A percentile compares a stretch with the other conserved stretches of the same genome.
phyloP scores from a whole-genome alignment of 345 rosid species.

The Sonneratia alba region DNA sequence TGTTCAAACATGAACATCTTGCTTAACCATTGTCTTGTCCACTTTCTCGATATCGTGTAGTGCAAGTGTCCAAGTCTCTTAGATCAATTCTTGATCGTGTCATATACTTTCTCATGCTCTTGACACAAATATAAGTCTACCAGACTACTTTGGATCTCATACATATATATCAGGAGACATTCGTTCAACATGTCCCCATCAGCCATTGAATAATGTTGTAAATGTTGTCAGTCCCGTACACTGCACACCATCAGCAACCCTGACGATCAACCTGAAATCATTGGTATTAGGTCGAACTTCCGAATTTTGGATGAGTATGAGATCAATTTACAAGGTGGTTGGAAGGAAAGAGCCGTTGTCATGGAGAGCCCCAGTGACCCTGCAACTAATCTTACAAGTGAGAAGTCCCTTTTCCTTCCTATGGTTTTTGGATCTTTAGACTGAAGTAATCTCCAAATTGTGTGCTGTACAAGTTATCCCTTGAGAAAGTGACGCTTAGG shows the following conservation, averaged over 20 bases:
- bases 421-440: slow-evolving; percentile 3
- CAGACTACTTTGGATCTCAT: too few relatives aligned
- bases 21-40: neutral
- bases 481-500: neutral
- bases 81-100: neutral
- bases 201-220: too few relatives aligned
- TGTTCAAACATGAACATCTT: neutral
- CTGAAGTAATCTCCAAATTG: neutral
- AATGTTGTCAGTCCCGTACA: neutral
- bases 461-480: neutral
- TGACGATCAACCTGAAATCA: neutral
- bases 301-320: neutral
- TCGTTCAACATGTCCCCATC: too few relatives aligned
- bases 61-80: neutral
- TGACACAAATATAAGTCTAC: too few relatives aligned
- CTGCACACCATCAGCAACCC: neutral
- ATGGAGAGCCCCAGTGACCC: neutral
- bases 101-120: too few relatives aligned
- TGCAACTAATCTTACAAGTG: slow-evolving; percentile 1
- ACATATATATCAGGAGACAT: too few relatives aligned
- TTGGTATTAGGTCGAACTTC: neutral
- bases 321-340: slow-evolving; percentile 2
- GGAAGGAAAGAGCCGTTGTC: neutral
- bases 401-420: slow-evolving; percentile 8
- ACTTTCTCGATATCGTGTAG: neutral